Percentiles rank a stretch among this genome's conserved stretches.
Evolutionary conservation across 352 stramenopile species (phyloP).

Genomic region (Elongisporangium anandrum): DNA sequence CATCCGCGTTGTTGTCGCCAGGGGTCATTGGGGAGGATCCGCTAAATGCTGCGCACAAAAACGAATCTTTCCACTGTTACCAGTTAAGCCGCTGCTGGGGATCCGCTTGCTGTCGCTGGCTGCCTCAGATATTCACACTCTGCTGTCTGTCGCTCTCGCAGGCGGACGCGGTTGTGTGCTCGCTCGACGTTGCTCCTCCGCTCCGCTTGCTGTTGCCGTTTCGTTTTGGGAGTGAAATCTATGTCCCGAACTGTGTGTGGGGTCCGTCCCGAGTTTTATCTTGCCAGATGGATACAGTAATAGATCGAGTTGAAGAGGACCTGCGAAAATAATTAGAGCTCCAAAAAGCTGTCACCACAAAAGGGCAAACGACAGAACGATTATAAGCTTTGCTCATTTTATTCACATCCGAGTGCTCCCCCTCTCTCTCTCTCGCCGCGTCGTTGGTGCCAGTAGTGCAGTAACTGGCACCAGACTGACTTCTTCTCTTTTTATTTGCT

Average conservation of each 20-base stretch:
- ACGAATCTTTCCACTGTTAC: background rate
- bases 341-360: background rate
- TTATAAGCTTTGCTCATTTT: background rate
- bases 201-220: background rate
- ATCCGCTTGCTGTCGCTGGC: slow-evolving; percentile 14
- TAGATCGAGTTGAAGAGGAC: background rate
- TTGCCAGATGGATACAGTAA: background rate
- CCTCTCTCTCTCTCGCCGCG: background rate
- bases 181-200: background rate
- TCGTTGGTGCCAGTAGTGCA: background rate
- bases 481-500: background rate
- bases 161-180: slow-evolving; percentile 10
- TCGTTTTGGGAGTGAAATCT: background rate
- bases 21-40: background rate
- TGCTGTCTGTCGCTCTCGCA: slow-evolving; percentile 11
- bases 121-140: slow-evolving; percentile 8
- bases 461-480: background rate
- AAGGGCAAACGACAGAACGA: background rate
- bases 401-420: background rate
- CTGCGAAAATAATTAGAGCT: background rate
- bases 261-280: background rate
- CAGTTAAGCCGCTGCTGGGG: slow-evolving; percentile 6
- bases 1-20: background rate
- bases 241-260: background rate
- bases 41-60: background rate